Conservation (phyloP, 192 early-diverging fungal species). For the Podila horticola region DNA sequence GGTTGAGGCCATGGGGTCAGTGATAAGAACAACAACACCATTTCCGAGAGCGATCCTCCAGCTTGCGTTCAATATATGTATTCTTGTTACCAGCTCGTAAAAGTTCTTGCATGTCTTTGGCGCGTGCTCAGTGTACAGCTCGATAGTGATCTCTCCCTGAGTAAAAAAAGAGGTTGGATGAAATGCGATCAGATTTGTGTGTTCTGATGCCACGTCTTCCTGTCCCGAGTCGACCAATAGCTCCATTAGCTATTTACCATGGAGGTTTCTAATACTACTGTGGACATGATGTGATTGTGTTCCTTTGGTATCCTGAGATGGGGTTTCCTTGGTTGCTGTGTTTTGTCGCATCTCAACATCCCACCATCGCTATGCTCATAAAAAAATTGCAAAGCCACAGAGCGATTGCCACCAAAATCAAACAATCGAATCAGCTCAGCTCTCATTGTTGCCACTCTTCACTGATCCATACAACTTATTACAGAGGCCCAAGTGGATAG, state of each 20-base stretch:
- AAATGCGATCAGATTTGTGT: neutral
- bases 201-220: neutral
- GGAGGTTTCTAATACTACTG: slow-evolving; percentile 63
- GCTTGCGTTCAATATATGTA: too few species aligned
- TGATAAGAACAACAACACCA: neutral
- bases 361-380: too few species aligned
- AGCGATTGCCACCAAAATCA: too few species aligned
- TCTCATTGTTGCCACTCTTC: too few species aligned
- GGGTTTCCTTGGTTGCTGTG: neutral
- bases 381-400: too few species aligned
- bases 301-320: neutral
- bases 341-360: too few species aligned
- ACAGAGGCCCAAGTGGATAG: too few species aligned
- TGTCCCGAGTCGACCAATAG: neutral
- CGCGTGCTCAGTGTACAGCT: slow-evolving; percentile 90
- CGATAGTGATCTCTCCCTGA: slow-evolving; percentile 73
- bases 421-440: too few species aligned
- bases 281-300: slow-evolving; percentile 23
- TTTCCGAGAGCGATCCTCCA: neutral
- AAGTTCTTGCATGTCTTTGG: slow-evolving; percentile 88
- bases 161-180: too few species aligned
- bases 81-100: slow-evolving; percentile 67
- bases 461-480: too few species aligned
- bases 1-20: neutral
- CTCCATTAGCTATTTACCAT: slow-evolving; percentile 45